Evolutionary conservation across 768 basidiomycete species (phyloP).

Genomic region (Pholiota molesta): DNA sequence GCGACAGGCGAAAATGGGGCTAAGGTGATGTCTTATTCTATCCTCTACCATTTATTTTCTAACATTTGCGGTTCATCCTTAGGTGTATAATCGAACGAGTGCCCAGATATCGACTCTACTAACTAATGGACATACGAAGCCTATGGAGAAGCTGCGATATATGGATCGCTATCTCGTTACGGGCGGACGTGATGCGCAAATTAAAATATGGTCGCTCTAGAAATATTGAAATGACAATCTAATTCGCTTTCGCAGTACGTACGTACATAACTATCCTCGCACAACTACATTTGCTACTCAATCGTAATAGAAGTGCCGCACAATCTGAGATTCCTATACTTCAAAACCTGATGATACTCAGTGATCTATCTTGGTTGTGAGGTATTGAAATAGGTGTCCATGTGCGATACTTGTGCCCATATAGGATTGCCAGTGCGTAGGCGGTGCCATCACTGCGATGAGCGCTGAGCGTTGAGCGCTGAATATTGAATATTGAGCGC

Average conservation of each 20-base stretch:
- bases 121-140: conserved; percentile 93
- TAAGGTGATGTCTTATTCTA: conserved; percentile 54
- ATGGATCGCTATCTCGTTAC: conserved; percentile 95
- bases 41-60: conserved; percentile 2
- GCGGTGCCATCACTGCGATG: no score
- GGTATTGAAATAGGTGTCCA: no score
- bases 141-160: conserved; percentile 87
- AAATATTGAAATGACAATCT: conserved; percentile 10
- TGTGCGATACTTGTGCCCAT: no score
- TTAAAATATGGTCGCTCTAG: conserved; percentile 94
- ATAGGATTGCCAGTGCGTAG: no score
- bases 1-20: conserved; percentile 93
- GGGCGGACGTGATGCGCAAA: conserved; percentile 82
- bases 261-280: not conserved
- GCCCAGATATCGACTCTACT: conserved; percentile 82
- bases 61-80: conserved; percentile 1
- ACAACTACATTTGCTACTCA: no score
- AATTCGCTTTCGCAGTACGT: not conserved
- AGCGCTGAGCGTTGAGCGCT: no score
- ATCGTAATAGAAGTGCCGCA: no score
- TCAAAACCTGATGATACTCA: no score
- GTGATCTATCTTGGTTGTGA: no score
- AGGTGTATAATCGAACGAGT: conserved; percentile 96
- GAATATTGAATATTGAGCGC: no score
- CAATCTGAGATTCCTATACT: no score